Base-by-base conservation (phyloP, 495 filamentous ascomycete genomes). In the Neurospora sp. region DNA sequence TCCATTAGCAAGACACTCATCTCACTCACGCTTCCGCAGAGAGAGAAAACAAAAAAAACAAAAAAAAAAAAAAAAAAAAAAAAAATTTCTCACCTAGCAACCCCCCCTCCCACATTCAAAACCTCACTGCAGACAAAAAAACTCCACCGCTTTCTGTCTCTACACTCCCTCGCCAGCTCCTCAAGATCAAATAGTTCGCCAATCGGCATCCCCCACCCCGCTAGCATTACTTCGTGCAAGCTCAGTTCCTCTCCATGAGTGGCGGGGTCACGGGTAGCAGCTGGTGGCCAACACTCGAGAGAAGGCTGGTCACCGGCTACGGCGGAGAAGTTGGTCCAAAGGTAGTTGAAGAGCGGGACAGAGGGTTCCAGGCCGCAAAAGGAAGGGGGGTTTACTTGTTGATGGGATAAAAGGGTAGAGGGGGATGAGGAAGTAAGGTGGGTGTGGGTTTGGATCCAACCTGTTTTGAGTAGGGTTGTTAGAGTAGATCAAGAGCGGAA, bases 231-330 rank as follows among this genome's bases (percentile, higher is more conserved):
- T 75, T 86, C 82, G 73, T 86, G 85, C 40, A 86, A 71, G 2
- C 75, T 70, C 72, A 74, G 77, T 22, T 59, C 37, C 3, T 65
- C 53, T 3, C 53, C 27, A 1, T 35, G 6, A 2, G 16, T 65
- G 2, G 6, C 27, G 14, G 53, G 53, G 14, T 65, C 53, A 5
- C 27, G 53, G 0, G 0, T 65, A 10, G 75, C 31, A 2, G 68
- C 71, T 4, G 79, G 71, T 9, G 83, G 84, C 78, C 80, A 82
- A 48, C 75, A 75, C 73, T 89, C 86, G 71, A 88, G 85, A 0
- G 82, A 81, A 18, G 86, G 85, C 73, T 84, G 82, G 77, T 89
- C 87, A 22, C 87, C 87, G 4, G 83, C 86, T 9, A 87, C 85
- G 27, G 87, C 86, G 7, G 83, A 72, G 73, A 88, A 87, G 71